These are phyloP conservation scores for Aaosphaeria pasadenensis DNA, from an alignment of 2,329 filamentous ascomycete genomes.

Conservation along the genomic window DNA sequence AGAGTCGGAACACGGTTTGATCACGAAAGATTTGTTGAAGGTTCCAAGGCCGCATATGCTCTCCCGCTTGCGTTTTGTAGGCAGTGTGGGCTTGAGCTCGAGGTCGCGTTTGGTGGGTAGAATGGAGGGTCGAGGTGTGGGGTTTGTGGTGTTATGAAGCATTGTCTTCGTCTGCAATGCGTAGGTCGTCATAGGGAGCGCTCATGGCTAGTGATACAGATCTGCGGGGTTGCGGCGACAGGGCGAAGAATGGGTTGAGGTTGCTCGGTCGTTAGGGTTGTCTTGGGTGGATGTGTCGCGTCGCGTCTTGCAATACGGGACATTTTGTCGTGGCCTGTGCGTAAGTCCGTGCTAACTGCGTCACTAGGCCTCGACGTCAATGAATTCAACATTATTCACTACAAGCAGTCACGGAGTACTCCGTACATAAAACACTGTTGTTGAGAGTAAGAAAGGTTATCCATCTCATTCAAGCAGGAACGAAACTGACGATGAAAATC, in stretches of 20 bases:
- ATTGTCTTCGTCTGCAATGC: conserved; percentile 31
- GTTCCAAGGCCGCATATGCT: conserved; percentile 24
- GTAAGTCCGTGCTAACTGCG: neutral
- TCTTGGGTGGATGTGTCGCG: neutral
- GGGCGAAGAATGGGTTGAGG: neutral
- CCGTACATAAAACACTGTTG: neutral
- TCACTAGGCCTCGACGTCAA: neutral
- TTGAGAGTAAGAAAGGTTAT: neutral
- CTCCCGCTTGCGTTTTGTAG: conserved; percentile 31
- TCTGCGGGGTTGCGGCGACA: neutral
- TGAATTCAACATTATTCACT: neutral
- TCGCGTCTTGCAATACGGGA: neutral
- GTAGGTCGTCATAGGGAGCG: conserved; percentile 21
- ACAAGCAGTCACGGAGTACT: neutral
- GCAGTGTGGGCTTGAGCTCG: conserved; percentile 19
- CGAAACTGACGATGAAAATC: no score
- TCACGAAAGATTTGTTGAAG: conserved; percentile 26
- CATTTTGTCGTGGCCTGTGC: neutral
- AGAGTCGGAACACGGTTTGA: conserved; percentile 28
- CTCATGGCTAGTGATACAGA: conserved; percentile 16
- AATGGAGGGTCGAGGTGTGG: conserved; percentile 17
- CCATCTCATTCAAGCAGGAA: no score
- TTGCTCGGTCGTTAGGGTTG: no score
- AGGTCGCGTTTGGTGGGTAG: conserved; percentile 20
- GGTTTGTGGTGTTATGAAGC: conserved; percentile 18